Conservation (phyloP, 495 filamentous ascomycete genomes). For the Hypoxylon trugodes region DNA sequence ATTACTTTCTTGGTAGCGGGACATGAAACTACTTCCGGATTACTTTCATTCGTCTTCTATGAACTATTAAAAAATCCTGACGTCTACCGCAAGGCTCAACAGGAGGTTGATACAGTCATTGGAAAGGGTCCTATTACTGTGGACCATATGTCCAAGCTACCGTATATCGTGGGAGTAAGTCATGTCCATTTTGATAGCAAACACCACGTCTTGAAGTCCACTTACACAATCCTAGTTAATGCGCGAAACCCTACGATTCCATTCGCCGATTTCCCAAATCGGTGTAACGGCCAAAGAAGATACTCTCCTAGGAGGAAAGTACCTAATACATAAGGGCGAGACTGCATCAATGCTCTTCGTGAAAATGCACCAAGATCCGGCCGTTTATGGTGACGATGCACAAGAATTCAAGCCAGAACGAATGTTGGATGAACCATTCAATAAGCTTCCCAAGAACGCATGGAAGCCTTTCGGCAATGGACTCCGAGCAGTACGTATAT, state of each 20-base stretch:
- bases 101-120: conserved; percentile 70
- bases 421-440: conserved; percentile 70
- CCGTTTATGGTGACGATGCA: conserved; percentile 62
- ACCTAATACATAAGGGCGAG: conserved; percentile 66
- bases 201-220: neutral
- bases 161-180: conserved; percentile 62
- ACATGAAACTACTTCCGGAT: conserved; percentile 75
- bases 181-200: too few relatives aligned
- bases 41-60: conserved; percentile 66
- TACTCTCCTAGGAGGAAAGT: conserved; percentile 71
- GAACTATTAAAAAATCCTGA: conserved; percentile 63
- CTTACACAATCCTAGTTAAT: conserved; percentile 62
- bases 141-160: conserved; percentile 72
- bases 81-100: conserved; percentile 59
- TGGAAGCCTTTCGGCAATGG: conserved; percentile 74
- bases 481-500: conserved; percentile 50
- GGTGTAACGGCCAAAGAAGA: conserved; percentile 49
- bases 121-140: conserved; percentile 69
- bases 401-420: conserved; percentile 68
- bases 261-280: conserved; percentile 70
- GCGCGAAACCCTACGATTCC: conserved; percentile 74
- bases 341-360: conserved; percentile 60
- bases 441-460: conserved; percentile 59
- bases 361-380: conserved; percentile 60
- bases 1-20: conserved; percentile 78